A percentile compares a stretch with the other conserved stretches of the same genome.
Evolutionary conservation across 352 stramenopile genomes (phyloP).

Genomic region (Phytopythium chamaehyphon): DNA sequence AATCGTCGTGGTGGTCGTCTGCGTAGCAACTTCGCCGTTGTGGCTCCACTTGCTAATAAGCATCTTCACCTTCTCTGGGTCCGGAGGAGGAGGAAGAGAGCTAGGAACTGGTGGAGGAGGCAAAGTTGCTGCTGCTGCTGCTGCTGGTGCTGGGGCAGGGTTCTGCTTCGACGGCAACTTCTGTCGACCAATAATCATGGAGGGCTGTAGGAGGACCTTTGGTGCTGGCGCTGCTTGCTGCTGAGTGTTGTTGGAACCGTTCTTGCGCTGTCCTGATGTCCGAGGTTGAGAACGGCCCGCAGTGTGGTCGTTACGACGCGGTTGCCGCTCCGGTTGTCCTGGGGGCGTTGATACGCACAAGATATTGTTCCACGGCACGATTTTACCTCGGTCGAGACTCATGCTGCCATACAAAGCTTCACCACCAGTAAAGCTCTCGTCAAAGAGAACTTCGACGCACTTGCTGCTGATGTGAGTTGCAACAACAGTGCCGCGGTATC

Average conservation of each 20-base stretch:
- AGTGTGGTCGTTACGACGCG: constrained; percentile 2
- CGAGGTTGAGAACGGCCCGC: not conserved
- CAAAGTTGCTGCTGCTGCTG: constrained; percentile 1
- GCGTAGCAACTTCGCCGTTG: constrained; percentile 19
- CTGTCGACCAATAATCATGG: constrained; percentile 4
- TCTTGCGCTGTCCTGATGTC: not conserved
- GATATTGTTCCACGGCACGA: constrained; percentile 92
- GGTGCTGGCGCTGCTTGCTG: not conserved
- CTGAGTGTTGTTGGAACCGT: constrained; percentile 9
- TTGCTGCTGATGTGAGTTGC: constrained; percentile 94
- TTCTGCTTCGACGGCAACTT: constrained; percentile 9
- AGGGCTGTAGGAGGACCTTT: constrained; percentile 21
- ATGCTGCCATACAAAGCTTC: constrained; percentile 94
- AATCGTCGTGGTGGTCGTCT: constrained; percentile 2
- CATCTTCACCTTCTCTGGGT: constrained; percentile 57
- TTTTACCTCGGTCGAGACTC: constrained; percentile 93
- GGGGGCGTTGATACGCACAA: constrained; percentile 64
- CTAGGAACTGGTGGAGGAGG: constrained; percentile 28
- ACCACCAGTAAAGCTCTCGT: constrained; percentile 96
- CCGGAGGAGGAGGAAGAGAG: constrained; percentile 30
- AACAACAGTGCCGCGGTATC: constrained; percentile 96
- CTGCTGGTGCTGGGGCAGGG: not conserved
- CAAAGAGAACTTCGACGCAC: constrained; percentile 98
- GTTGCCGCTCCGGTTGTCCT: constrained; percentile 6
- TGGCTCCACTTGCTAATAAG: constrained; percentile 62